Evolutionary conservation across 148 eudicot genomes (phyloP).

Genomic region (Chenopodium formosanum): DNA sequence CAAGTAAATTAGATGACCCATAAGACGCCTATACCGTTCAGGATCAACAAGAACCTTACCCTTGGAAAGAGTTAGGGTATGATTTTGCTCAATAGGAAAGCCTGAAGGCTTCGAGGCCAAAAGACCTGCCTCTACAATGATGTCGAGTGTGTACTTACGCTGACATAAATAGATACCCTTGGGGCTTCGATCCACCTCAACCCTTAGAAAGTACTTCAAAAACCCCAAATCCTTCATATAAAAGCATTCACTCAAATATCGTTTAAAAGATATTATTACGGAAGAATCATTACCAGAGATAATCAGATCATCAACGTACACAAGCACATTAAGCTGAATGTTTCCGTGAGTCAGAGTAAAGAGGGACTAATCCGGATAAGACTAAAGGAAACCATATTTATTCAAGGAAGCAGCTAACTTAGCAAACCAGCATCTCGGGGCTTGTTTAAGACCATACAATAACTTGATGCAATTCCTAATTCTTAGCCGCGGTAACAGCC

Average conservation of each 20-base stretch:
- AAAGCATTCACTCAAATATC: neutral
- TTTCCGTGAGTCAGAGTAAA: neutral
- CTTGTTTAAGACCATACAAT: neutral
- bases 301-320: conserved; percentile 10
- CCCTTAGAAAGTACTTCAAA: conserved; percentile 17
- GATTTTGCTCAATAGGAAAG: conserved; percentile 11
- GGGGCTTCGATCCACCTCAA: neutral
- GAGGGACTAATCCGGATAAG: neutral
- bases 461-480: neutral
- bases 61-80: neutral
- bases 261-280: neutral
- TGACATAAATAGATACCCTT: neutral
- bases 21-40: neutral
- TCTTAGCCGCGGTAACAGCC: no score
- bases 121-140: neutral
- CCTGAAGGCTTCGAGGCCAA: neutral
- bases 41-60: neutral
- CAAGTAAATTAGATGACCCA: conserved; percentile 5
- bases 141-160: conserved; percentile 2
- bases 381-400: neutral
- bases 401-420: neutral
- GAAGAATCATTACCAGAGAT: neutral
- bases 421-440: neutral
- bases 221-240: neutral
- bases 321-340: neutral